Conservation (phyloP, 2,329 filamentous ascomycete species). For the Cordyceps pruinosa region DNA sequence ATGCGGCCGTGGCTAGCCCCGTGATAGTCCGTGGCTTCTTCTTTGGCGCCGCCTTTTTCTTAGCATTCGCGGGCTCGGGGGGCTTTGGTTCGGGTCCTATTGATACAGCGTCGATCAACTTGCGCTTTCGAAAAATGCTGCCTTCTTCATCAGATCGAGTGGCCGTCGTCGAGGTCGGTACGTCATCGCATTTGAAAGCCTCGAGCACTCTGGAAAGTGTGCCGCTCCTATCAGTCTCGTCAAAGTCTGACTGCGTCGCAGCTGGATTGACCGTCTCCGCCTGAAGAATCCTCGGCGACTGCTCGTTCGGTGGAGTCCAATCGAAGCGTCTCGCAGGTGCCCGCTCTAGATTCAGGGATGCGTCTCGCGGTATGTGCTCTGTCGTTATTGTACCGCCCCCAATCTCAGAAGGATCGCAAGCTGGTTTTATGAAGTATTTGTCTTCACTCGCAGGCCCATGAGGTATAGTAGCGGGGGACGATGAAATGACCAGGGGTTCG, state of each 20-base stretch:
- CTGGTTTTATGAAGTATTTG: neutral
- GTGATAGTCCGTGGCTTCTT: slow-evolving; percentile 75
- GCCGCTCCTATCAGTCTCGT: slow-evolving; percentile 15
- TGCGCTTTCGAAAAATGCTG: slow-evolving; percentile 45
- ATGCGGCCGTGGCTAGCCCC: slow-evolving; percentile 66
- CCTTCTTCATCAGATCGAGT: slow-evolving; percentile 23
- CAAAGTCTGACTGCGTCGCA: neutral
- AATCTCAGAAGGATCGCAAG: neutral
- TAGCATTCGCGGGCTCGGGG: slow-evolving; percentile 27
- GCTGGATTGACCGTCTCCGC: slow-evolving; percentile 24
- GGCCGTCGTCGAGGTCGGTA: slow-evolving; percentile 13
- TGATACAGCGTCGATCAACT: slow-evolving; percentile 45
- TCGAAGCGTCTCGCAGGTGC: slow-evolving; percentile 51
- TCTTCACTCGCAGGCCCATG: neutral
- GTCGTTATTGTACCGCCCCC: too few species aligned
- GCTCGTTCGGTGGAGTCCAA: slow-evolving; percentile 60
- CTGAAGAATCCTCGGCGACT: slow-evolving; percentile 23
- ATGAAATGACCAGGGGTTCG: neutral
- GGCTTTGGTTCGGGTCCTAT: slow-evolving; percentile 16
- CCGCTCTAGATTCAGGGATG: slow-evolving; percentile 33
- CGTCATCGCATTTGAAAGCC: slow-evolving; percentile 32
- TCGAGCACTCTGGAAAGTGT: slow-evolving; percentile 39
- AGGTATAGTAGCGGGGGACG: neutral
- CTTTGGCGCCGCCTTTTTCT: slow-evolving; percentile 46
- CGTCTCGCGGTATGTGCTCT: slow-evolving; percentile 12